phyloP scores from a whole-genome alignment of 129 eudicot species.

The Flaveria sonorensis region DNA sequence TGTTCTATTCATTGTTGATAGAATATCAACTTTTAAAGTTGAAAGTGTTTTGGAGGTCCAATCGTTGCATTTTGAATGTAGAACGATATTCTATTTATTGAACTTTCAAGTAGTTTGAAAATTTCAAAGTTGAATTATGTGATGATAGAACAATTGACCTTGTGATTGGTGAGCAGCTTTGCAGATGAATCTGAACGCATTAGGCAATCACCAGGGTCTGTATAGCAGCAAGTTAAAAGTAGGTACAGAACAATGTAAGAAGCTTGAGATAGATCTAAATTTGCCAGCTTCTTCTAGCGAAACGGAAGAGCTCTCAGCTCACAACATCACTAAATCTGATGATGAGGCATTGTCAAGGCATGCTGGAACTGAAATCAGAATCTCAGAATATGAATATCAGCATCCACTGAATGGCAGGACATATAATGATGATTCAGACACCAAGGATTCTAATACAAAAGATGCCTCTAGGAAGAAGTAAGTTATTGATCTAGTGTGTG shows the following conservation, averaged over 20 bases:
- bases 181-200: slow-evolving; percentile 13
- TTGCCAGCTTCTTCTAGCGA: slow-evolving; percentile 42
- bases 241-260: slow-evolving; percentile 29
- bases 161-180: slow-evolving; percentile 10
- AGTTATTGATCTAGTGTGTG: slow-evolving; percentile 17
- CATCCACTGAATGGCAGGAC: slow-evolving; percentile 17
- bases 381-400: slow-evolving; percentile 33
- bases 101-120: background rate
- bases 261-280: slow-evolving; percentile 40
- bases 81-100: background rate
- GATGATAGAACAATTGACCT: background rate
- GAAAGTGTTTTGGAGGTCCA: slow-evolving; percentile 4
- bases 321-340: slow-evolving; percentile 30
- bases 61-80: slow-evolving; percentile 13
- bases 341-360: slow-evolving; percentile 39
- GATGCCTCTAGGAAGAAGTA: slow-evolving; percentile 42
- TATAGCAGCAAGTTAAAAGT: slow-evolving; percentile 28
- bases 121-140: background rate
- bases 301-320: slow-evolving; percentile 25
- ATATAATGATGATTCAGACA: slow-evolving; percentile 36
- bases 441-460: slow-evolving; percentile 29
- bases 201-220: slow-evolving; percentile 20
- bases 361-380: slow-evolving; percentile 29
- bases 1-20: background rate
- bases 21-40: no score